Evolutionary conservation across 2,329 filamentous ascomycete genomes (phyloP).

Genomic region (Ascochyta pisi): DNA sequence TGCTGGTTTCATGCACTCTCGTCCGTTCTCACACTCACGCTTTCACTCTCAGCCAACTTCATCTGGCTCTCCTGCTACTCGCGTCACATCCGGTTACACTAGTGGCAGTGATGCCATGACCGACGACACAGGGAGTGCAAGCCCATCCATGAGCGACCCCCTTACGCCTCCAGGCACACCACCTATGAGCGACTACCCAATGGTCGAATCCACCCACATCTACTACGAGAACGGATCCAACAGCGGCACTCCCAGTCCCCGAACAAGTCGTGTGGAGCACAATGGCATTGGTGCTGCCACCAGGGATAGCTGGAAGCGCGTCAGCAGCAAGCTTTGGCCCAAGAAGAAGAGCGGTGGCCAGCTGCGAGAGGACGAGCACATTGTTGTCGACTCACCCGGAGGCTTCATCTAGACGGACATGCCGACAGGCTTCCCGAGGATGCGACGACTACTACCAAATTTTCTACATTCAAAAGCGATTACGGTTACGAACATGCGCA

Average conservation of each 20-base stretch:
- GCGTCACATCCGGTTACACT: slow-evolving; percentile 46
- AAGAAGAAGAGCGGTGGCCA: slow-evolving; percentile 49
- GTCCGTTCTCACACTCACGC: slow-evolving; percentile 46
- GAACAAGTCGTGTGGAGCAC: slow-evolving; percentile 48
- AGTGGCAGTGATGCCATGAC: slow-evolving; percentile 55
- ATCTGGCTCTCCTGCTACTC: slow-evolving; percentile 37
- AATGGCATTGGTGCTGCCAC: slow-evolving; percentile 45
- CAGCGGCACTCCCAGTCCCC: slow-evolving; percentile 48
- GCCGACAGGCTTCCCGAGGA: background rate
- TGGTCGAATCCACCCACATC: slow-evolving; percentile 45
- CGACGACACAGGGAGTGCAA: slow-evolving; percentile 69
- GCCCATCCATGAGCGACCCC: slow-evolving; percentile 61
- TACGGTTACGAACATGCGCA: slow-evolving; percentile 44
- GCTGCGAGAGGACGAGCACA: slow-evolving; percentile 46
- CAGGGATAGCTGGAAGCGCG: slow-evolving; percentile 50
- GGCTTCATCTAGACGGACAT: slow-evolving; percentile 15
- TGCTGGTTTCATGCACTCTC: slow-evolving; percentile 46
- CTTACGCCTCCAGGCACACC: slow-evolving; percentile 82
- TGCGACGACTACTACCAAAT: slow-evolving; percentile 2
- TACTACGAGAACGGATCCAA: slow-evolving; percentile 44
- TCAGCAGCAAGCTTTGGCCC: slow-evolving; percentile 52
- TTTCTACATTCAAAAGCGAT: slow-evolving; percentile 28
- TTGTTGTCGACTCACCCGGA: slow-evolving; percentile 36
- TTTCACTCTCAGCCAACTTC: slow-evolving; percentile 48
- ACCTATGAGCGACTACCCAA: slow-evolving; percentile 65